A percentile compares a stretch with the other conserved stretches of the same genome.
Conservation (phyloP, 257 asterid species). For the Gentiana macrophylla region DNA sequence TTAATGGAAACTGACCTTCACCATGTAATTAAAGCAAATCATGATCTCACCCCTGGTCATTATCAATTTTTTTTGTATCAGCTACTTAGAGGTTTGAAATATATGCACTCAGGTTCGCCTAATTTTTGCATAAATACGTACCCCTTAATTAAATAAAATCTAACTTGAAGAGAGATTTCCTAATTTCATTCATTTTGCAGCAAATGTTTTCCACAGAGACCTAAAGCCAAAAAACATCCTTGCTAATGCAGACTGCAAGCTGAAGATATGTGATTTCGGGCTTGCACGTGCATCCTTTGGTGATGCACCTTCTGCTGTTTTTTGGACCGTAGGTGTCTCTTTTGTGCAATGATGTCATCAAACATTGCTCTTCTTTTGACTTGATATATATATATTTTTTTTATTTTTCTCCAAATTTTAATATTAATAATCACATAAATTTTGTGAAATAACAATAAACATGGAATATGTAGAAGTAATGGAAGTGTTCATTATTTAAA, state of each 20-base stretch:
- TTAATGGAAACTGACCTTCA: constrained; percentile 99
- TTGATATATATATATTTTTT: too few relatives aligned
- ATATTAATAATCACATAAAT: too few relatives aligned
- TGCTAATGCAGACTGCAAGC: too few relatives aligned
- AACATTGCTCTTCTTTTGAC: too few relatives aligned
- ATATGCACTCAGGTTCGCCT: constrained; percentile 73
- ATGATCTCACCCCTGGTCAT: constrained; percentile 90
- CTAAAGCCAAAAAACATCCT: too few relatives aligned
- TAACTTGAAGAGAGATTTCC: neutral
- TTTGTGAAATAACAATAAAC: too few relatives aligned
- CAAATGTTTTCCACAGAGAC: too few relatives aligned
- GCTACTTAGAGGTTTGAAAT: constrained; percentile 88
- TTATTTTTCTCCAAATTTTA: too few relatives aligned
- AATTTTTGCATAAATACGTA: constrained; percentile 1
- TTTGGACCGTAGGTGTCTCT: too few relatives aligned
- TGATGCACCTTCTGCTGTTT: constrained; percentile 78
- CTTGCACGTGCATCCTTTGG: constrained; percentile 32
- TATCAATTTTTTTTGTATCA: constrained; percentile 92
- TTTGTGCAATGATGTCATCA: too few relatives aligned
- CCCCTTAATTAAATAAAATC: neutral
- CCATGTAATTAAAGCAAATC: constrained; percentile 81
- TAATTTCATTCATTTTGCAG: too few relatives aligned
- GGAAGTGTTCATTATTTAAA: constrained; percentile 21
- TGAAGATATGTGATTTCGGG: too few relatives aligned
- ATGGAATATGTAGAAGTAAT: neutral